These are phyloP conservation scores for Apophysomyces variabilis DNA, from an alignment of 371 early-diverging fungal genomes.

Conservation along the genomic window DNA sequence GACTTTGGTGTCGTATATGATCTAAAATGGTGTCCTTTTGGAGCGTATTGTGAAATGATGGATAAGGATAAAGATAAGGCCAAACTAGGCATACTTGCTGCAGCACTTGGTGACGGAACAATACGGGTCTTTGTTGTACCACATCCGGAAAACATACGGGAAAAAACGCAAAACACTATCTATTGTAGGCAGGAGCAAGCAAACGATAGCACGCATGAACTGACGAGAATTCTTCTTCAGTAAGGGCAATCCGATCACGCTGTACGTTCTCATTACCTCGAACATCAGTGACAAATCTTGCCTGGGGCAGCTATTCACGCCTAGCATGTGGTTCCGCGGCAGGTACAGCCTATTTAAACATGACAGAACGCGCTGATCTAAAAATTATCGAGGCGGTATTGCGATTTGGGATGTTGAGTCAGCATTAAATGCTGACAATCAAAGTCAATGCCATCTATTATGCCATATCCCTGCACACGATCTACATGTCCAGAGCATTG, in stretches of 20 bases:
- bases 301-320: constrained; percentile 31
- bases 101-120: constrained; percentile 59
- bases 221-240: constrained; percentile 18
- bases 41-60: constrained; percentile 43
- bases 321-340: constrained; percentile 33
- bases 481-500: constrained; percentile 18
- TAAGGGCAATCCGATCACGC: constrained; percentile 24
- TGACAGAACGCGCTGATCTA: background rate
- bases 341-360: constrained; percentile 19
- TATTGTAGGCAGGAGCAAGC: constrained; percentile 27
- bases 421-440: constrained; percentile 16
- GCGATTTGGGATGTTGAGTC: constrained; percentile 30
- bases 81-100: constrained; percentile 62
- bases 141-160: constrained; percentile 47
- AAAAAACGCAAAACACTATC: constrained; percentile 17
- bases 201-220: background rate
- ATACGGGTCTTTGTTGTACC: constrained; percentile 62
- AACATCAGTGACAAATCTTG: constrained; percentile 13
- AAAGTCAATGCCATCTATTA: background rate
- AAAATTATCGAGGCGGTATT: constrained; percentile 22
- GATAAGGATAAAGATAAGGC: constrained; percentile 12
- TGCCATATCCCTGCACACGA: constrained; percentile 9
- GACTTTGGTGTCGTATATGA: constrained; percentile 58
- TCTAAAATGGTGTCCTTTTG: constrained; percentile 65
- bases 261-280: constrained; percentile 20